Evolutionary conservation across 202 grass and related monocot genomes (phyloP).

Genomic region (Panicum virgatum): DNA sequence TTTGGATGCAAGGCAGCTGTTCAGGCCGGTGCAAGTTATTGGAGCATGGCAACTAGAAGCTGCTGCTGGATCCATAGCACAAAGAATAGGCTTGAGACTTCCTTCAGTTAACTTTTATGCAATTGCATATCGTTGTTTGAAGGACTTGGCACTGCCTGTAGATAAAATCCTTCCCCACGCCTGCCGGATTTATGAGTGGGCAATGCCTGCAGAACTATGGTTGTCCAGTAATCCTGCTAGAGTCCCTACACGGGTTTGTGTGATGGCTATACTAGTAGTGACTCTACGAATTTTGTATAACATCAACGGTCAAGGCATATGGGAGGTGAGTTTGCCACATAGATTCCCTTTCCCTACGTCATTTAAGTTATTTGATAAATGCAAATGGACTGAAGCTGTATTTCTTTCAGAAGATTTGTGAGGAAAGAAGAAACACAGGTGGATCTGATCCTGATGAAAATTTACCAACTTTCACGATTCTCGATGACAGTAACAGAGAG

Average conservation of each 20-base stretch:
- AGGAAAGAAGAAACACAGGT: slow-evolving; percentile 27
- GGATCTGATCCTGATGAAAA: slow-evolving; percentile 18
- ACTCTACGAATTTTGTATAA: slow-evolving; percentile 65
- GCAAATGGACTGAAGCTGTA: slow-evolving; percentile 13
- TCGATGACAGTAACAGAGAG: slow-evolving; percentile 5
- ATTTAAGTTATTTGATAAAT: slow-evolving; percentile 22
- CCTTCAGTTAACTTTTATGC: too few relatives aligned
- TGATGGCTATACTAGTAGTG: slow-evolving; percentile 80
- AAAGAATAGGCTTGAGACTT: too few relatives aligned
- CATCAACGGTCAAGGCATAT: slow-evolving; percentile 75
- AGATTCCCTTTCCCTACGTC: neutral
- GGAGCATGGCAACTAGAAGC: too few relatives aligned
- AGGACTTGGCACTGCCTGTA: slow-evolving; percentile 61
- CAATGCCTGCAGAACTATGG: slow-evolving; percentile 77
- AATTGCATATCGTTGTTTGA: slow-evolving; percentile 65
- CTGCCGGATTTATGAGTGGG: slow-evolving; percentile 79
- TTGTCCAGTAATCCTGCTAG: slow-evolving; percentile 62
- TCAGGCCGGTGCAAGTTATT: too few relatives aligned
- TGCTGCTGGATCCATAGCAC: too few relatives aligned
- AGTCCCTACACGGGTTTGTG: slow-evolving; percentile 71
- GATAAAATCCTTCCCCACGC: slow-evolving; percentile 64
- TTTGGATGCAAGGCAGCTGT: too few relatives aligned
- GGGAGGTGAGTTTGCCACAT: slow-evolving; percentile 66
- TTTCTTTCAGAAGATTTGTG: slow-evolving; percentile 40
- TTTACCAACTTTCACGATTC: neutral